A percentile compares a stretch with the other conserved stretches of the same genome.
These are phyloP conservation scores for Botrytis squamosa DNA, from an alignment of 2,329 filamentous ascomycete genomes.

Conservation along the genomic window DNA sequence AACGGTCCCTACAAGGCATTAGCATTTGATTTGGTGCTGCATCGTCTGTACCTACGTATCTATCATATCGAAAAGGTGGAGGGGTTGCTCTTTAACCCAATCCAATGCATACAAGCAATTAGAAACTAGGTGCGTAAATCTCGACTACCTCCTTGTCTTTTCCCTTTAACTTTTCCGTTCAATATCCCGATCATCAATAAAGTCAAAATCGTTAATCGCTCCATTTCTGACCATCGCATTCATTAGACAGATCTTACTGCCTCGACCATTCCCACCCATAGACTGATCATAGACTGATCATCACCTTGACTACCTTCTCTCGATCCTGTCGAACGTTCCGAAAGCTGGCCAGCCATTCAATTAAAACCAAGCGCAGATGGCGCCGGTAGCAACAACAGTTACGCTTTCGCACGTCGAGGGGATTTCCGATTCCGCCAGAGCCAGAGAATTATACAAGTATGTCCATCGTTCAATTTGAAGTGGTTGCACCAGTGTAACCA, in stretches of 20 bases:
- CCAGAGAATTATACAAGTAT: slow-evolving; percentile 40
- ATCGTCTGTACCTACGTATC: background rate
- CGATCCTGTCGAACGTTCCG: background rate
- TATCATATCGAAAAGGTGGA: background rate
- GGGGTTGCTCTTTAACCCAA: background rate
- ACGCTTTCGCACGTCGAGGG: slow-evolving; percentile 35
- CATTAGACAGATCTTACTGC: background rate
- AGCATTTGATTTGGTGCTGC: background rate
- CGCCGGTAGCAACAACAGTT: slow-evolving; percentile 31
- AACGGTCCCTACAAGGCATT: background rate
- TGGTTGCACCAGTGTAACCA: background rate
- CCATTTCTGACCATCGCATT: background rate
- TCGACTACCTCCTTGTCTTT: background rate
- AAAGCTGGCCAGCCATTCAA: slow-evolving; percentile 3
- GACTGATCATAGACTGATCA: background rate
- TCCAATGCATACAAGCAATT: background rate
- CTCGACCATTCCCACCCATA: background rate
- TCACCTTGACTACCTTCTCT: background rate
- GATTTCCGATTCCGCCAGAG: slow-evolving; percentile 36
- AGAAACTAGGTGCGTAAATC: background rate
- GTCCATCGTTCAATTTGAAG: slow-evolving; percentile 11
- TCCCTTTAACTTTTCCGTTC: background rate
- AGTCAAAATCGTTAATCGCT: background rate
- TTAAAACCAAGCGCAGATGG: slow-evolving; percentile 27
- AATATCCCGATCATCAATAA: background rate